Base-by-base conservation (phyloP, 345 rosid species). In the Murraya koenigii region DNA sequence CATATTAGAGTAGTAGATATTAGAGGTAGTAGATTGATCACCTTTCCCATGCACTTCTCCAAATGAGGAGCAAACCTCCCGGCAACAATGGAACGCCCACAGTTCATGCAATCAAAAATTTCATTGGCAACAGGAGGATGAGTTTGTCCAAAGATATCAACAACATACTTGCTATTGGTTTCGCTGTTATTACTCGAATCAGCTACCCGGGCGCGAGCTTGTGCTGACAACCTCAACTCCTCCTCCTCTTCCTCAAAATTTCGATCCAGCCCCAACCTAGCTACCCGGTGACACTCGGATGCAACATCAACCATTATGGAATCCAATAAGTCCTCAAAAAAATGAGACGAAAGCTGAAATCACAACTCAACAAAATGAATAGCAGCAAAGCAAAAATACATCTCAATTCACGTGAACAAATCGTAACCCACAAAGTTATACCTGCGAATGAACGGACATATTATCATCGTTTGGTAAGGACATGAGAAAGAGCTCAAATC, bases 1-100 rank as follows among this genome's bases (percentile, higher is more conserved):
- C 13, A 13, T 13, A 44, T 44, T 6, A 62, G 58, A 65, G n/a
- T n/a, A n/a, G n/a, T n/a, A n/a, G n/a, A n/a, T n/a, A n/a, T n/a
- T n/a, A n/a, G 39, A 62, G 20, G n/a, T 44, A 20, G 78, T n/a
- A 47, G 47, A 58, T 9, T 9, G 65, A 49, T 79, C 76, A 96
- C 98, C 97, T 92, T 96, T 78, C 99, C 99, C 98, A 96, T 94
- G 89, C 99, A 96, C 86, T 90, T 96, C 74, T 92, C 98, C 80
- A 94, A 75, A 87, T 96, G 98, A 80, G 97, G 97, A 86, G 99
- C 97, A 80, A 95, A 93, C 75, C 95, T 91, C 79, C 99, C 98
- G 8, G 99, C 98, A 84, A 88, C 80, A 64, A 92, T 89, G 28
- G 92, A 87, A 70, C 96, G 83, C 58, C 97, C 91, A 81, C 99